Base-by-base conservation (phyloP, 192 early-diverging fungal genomes). In the Coemansia sp. region DNA sequence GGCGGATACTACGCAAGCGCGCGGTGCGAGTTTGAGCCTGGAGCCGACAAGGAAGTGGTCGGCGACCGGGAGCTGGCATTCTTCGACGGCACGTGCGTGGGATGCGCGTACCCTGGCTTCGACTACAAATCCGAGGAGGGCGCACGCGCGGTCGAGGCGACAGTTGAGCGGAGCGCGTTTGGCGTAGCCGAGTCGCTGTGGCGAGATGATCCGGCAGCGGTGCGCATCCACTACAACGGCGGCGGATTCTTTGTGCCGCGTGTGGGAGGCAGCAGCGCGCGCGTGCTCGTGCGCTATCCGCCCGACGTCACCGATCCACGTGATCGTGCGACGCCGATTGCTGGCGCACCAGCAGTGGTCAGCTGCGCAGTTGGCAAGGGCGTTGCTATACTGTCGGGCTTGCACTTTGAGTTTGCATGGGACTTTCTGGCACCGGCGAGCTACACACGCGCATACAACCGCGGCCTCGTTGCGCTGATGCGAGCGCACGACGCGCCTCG, bases 391-490 rank as follows among this genome's bases (percentile, higher is more conserved):
- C 58, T 98, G 23, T 73, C 86, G 18, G 94, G 92, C 10, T 70
- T 91, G 29, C 95, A 98, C 58, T 80, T 92, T 19, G 95, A 96
- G 64, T 92, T 89, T 64, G 84, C 84, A 29, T 83, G 85, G 50
- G 71, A 80, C 21, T 73, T 60, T 40, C 33, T 88, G 56, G 82
- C 81, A 54, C 65, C 86, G 19, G 65, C 74, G 24, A 82, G 82
- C 35, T 83, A 86, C 47, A 77, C 58, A 7, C 52, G 52, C 48
- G 44, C 71, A 10, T 32, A 74, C 61, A 80, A 83, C 60, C 70
- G 80, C 23, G 73, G 77, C 2, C 51, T 89, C 0, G 76, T 86
- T 0, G 48, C 73, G 9, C 56, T 63, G 16, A 54, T 92, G 31
- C 60, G 74, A 18, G 64, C 64, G 6, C 71, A 76, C 29, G 85